Conservation (phyloP, 2,329 filamentous ascomycete genomes). For the Aschersonia sp. region DNA sequence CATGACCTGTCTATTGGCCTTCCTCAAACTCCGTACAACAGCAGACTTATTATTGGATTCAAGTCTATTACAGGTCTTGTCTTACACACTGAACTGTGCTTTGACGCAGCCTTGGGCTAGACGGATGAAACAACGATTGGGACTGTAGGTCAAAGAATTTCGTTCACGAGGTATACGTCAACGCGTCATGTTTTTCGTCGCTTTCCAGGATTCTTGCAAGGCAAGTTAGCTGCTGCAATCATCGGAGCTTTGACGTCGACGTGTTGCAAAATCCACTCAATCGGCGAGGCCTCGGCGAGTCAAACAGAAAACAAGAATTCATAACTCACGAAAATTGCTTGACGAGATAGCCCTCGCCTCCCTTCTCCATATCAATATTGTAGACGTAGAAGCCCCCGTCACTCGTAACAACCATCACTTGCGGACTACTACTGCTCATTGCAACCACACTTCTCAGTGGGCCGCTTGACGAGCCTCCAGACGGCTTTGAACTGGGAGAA, state of each 20-base stretch:
- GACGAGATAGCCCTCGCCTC: constrained; percentile 79
- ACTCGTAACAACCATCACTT: constrained; percentile 96
- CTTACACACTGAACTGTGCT: no score
- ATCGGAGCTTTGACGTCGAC: not conserved
- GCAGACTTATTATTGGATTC: no score
- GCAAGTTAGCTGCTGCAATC: constrained; percentile 1
- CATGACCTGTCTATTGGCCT: no score
- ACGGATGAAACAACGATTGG: no score
- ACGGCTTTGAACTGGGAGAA: constrained; percentile 6
- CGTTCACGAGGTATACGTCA: constrained; percentile 16
- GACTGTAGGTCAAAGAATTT: no score
- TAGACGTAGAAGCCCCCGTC: constrained; percentile 93
- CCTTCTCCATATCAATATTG: constrained; percentile 86
- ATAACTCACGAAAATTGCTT: constrained; percentile 79
- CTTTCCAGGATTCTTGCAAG: constrained; percentile 34
- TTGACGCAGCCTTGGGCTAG: no score
- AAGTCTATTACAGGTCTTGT: no score
- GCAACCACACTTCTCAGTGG: constrained; percentile 85
- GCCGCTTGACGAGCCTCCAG: constrained; percentile 19
- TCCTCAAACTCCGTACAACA: no score
- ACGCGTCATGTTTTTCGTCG: constrained; percentile 39
- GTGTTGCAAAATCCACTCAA: not conserved
- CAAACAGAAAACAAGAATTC: not conserved
- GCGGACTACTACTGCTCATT: constrained; percentile 86
- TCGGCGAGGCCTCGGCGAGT: not conserved